Percentiles rank a stretch among this genome's conserved stretches.
These are phyloP conservation scores for Yarrowia sp. DNA, from an alignment of 805 yeast species.

Conservation along the genomic window DNA sequence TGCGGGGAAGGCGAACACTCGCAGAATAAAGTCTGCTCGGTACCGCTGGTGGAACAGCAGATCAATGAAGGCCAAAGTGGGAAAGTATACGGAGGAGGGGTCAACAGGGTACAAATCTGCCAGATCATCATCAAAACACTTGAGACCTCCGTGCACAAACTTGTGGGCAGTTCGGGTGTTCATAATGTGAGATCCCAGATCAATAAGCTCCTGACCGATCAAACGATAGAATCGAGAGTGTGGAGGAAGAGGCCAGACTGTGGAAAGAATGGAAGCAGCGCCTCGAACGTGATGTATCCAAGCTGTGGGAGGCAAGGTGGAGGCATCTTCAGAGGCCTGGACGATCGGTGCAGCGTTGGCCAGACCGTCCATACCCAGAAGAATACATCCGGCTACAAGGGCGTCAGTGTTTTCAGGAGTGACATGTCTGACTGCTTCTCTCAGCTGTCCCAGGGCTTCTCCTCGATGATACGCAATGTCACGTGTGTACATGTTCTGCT, in stretches of 20 bases:
- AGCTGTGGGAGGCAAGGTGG: slow-evolving; percentile 86
- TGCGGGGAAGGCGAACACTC: slow-evolving; percentile 94
- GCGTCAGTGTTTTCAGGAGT: slow-evolving; percentile 84
- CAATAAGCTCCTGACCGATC: slow-evolving; percentile 88
- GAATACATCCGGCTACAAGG: slow-evolving; percentile 86
- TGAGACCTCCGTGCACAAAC: slow-evolving; percentile 41
- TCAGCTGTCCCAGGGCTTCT: slow-evolving; percentile 77
- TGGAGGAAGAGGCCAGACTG: slow-evolving; percentile 90
- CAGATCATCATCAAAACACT: slow-evolving; percentile 84
- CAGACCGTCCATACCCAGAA: slow-evolving; percentile 84
- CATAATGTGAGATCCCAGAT: slow-evolving; percentile 67
- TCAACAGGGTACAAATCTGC: slow-evolving; percentile 87
- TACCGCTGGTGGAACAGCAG: slow-evolving; percentile 77
- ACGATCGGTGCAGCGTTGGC: slow-evolving; percentile 75
- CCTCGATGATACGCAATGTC: slow-evolving; percentile 74
- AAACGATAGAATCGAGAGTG: slow-evolving; percentile 69
- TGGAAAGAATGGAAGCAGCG: slow-evolving; percentile 92
- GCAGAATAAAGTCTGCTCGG: slow-evolving; percentile 81
- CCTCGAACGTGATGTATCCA: slow-evolving; percentile 98
- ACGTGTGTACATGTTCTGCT: slow-evolving; percentile 47
- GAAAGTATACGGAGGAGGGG: slow-evolving; percentile 80
- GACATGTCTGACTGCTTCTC: slow-evolving; percentile 87
- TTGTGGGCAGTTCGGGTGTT: slow-evolving; percentile 33
- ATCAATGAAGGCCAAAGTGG: slow-evolving; percentile 86
- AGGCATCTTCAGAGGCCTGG: slow-evolving; percentile 55